Percentiles rank a stretch among this genome's conserved stretches.
Evolutionary conservation across 495 filamentous ascomycete species (phyloP).

Genomic region (Xylaria scruposa): DNA sequence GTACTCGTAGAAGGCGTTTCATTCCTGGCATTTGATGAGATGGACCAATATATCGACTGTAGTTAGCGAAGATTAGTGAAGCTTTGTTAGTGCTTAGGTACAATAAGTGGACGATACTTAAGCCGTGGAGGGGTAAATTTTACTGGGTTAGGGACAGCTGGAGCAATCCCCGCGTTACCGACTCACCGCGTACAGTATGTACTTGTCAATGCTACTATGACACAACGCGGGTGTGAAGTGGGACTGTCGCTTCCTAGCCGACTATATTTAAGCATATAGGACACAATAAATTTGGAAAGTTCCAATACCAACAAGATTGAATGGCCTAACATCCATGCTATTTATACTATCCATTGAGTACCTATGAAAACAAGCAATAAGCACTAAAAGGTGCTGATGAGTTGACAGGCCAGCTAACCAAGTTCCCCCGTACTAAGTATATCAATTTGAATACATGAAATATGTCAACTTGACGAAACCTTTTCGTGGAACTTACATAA

Average conservation of each 20-base stretch:
- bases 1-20: neutral
- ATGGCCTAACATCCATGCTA: neutral
- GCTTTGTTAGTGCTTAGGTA: neutral
- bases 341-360: neutral
- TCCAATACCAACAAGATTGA: neutral
- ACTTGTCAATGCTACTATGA: no score
- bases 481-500: neutral
- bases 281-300: neutral
- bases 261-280: neutral
- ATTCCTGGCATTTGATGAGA: neutral
- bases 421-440: neutral
- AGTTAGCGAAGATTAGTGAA: neutral
- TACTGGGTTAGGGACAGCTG: neutral
- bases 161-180: neutral
- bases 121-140: neutral
- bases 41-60: neutral
- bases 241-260: neutral
- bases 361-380: neutral
- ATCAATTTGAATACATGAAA: neutral
- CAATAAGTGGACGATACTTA: neutral
- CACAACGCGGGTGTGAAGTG: no score
- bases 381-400: constrained; percentile 19
- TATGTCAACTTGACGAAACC: neutral
- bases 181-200: neutral
- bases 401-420: neutral